Evolutionary conservation across 345 rosid species (phyloP).

Genomic region (Gynandropsis gynandra): DNA sequence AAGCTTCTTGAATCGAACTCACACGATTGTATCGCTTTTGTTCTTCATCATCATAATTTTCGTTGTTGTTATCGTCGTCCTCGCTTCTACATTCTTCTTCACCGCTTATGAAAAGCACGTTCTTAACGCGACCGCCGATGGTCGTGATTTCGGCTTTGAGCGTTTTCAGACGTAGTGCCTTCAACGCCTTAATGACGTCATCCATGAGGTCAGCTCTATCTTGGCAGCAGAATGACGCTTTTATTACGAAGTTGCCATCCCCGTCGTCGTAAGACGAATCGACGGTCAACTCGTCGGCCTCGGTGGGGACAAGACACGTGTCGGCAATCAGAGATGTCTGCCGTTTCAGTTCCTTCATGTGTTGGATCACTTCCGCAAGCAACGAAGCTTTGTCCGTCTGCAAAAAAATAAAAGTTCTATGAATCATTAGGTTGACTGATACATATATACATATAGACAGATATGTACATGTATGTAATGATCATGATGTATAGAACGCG

Average conservation of each 20-base stretch:
- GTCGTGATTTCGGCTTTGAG: conserved; percentile 92
- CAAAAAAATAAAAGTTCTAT: neutral
- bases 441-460: neutral
- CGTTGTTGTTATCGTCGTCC: conserved; percentile 15
- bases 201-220: conserved; percentile 84
- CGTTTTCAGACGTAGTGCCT: conserved; percentile 64
- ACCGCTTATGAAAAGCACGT: conserved; percentile 70
- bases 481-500: neutral
- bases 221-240: conserved; percentile 85
- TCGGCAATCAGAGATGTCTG: conserved; percentile 60
- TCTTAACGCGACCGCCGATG: conserved; percentile 89
- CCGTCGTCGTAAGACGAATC: conserved; percentile 61
- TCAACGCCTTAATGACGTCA: conserved; percentile 78
- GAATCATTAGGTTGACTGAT: neutral
- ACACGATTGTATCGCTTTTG: conserved; percentile 32
- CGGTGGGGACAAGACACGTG: conserved; percentile 80
- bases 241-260: conserved; percentile 77
- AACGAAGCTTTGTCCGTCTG: conserved; percentile 82
- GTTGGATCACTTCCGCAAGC: conserved; percentile 75
- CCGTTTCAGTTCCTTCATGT: conserved; percentile 44
- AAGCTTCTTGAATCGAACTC: conserved; percentile 79
- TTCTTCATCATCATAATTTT: conserved; percentile 18
- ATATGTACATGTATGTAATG: neutral
- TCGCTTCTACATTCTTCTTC: conserved; percentile 52
- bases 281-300: conserved; percentile 77